Evolutionary conservation across 306 rosid species (phyloP).

Genomic region (Cajanus cajan): DNA sequence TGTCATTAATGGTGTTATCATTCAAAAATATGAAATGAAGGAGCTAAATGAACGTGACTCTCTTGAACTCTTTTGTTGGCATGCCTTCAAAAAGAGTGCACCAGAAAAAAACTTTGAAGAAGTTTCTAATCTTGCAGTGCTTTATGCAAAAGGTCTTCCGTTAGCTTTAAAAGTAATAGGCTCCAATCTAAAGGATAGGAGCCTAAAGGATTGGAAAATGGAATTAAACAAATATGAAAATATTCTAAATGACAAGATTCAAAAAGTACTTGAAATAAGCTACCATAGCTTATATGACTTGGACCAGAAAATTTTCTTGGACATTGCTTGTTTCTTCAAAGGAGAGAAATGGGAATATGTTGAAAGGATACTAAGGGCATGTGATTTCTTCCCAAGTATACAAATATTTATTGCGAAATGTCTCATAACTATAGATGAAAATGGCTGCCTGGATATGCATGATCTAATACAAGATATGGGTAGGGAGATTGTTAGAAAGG

Average conservation of each 20-base stretch:
- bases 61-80: conserved; percentile 17
- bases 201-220: neutral
- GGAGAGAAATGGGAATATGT: neutral
- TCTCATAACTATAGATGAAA: neutral
- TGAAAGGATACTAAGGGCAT: neutral
- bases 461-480: conserved; percentile 30
- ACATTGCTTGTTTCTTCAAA: conserved; percentile 31
- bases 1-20: neutral
- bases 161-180: conserved; percentile 23
- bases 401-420: neutral
- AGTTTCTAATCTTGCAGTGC: conserved; percentile 1
- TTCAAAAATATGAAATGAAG: conserved; percentile 10
- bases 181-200: conserved; percentile 11
- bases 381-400: neutral
- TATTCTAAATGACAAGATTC: neutral
- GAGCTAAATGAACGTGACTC: conserved; percentile 1
- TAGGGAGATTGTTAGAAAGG: conserved; percentile 13
- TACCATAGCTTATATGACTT: neutral
- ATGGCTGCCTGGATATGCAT: conserved; percentile 12
- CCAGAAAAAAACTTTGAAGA: neutral
- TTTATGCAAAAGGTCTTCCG: conserved; percentile 32
- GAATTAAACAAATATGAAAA: neutral
- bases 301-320: conserved; percentile 14
- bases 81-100: neutral
- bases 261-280: conserved; percentile 17